Evolutionary conservation across 2,329 filamentous ascomycete genomes (phyloP).

Genomic region (Diaporthe vaccinii): DNA sequence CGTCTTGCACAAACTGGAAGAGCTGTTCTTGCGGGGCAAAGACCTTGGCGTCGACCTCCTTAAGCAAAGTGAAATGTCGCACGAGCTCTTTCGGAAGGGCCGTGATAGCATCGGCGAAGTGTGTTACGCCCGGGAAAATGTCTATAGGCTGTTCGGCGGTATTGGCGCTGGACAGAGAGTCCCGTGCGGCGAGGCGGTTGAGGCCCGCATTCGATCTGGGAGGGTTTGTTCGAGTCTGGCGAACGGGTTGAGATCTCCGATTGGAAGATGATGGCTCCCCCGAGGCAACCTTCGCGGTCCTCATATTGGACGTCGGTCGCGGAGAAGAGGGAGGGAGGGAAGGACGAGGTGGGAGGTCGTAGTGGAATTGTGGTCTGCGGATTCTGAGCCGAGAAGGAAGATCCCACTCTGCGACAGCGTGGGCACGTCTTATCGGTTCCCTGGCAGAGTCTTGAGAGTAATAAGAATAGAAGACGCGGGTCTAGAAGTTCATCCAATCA

Average conservation of each 20-base stretch:
- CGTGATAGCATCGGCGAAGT: conserved; percentile 92
- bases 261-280: conserved; percentile 60
- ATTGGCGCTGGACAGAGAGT: conserved; percentile 59
- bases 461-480: not conserved
- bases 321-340: conserved; percentile 26
- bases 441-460: conserved; percentile 10
- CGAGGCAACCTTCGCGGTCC: conserved; percentile 64
- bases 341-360: conserved; percentile 39
- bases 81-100: conserved; percentile 95
- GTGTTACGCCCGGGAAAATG: conserved; percentile 75
- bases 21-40: conserved; percentile 89
- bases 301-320: conserved; percentile 58
- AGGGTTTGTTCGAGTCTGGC: conserved; percentile 76
- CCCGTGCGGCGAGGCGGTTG: conserved; percentile 60
- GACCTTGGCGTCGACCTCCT: conserved; percentile 98
- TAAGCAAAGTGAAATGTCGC: conserved; percentile 93
- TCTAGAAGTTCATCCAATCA: conserved; percentile 8
- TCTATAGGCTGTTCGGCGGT: conserved; percentile 72
- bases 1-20: conserved; percentile 78
- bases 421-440: conserved; percentile 17
- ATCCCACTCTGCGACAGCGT: conserved; percentile 26
- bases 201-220: conserved; percentile 66
- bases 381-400: conserved; percentile 31
- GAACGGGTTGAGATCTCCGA: conserved; percentile 74
- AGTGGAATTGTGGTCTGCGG: conserved; percentile 21